Evolutionary conservation across 2,329 filamentous ascomycete genomes (phyloP), one percentile per base, ranked within the genome.

Genomic region (Ambrosiella beaveri): DNA sequence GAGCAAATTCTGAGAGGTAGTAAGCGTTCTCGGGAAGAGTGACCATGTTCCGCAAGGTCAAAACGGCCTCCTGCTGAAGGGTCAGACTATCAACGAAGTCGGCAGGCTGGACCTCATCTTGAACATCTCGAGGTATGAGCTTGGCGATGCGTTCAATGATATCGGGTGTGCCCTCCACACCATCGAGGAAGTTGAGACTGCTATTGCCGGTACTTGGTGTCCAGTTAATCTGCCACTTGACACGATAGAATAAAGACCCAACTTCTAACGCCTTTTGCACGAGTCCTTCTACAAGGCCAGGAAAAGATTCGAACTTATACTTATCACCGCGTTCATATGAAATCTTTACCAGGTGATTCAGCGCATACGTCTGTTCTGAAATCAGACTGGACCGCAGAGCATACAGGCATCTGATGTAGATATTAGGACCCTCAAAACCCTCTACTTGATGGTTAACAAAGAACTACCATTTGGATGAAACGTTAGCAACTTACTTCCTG

Each of bases 11-110:
- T 4, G 88, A 79, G 65, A 95, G 78, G 67, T 89, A 93, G 27
- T 78, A 72, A 0, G 91, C 91, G 66, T 98, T 98, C 62, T 95
- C 89, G 19, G 84, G 80, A 17, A 96, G 74, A 69, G 94, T 86
- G n/a, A 90, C 84, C 89, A 98, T 96, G 68, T 98, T 98, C 56
- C 93, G 82, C 49, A 97, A 75, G 15, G 95, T 90, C 52, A 97
- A 74, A 17, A 85, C 83, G 1, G 93, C 89, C 69, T 97, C 90
- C 27, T 85, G 91, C 62, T 95, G 78, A 63, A 88, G 80, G 11
- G 86, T 79, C 61, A 97, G 75, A 47, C 78, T 74, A 62, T 89
- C 82, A 12, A 80, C 76, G 63, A 86, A 87, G 5, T 82, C 76
- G 37, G 81, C 80, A 0, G 88, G 80, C 62, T 90, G 80, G 35